Evolutionary conservation across 2,329 filamentous ascomycete species (phyloP), one percentile per base, ranked within the genome.

Genomic region (Myriosclerotinia scirpicola): DNA sequence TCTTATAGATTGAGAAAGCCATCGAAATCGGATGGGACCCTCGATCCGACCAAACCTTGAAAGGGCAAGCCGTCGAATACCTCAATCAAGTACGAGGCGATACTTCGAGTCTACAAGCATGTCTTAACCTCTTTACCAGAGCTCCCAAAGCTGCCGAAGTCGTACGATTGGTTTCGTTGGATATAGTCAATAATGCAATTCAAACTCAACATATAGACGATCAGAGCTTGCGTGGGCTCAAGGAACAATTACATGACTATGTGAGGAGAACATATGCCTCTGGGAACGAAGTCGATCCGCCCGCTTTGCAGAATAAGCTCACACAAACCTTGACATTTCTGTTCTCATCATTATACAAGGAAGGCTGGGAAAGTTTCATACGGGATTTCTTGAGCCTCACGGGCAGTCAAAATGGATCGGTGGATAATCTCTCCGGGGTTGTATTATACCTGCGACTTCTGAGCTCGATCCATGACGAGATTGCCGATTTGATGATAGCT

Each of bases 291-390:
- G 80, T 88, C 70, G 95, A 99, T 77, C 86, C 89, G 11, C 78
- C 87, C 34, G 85, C 86, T 71, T 89, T 99, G 54, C 94, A 98
- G 80, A 99, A 98, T 81, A 99, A 99, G 80, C 87, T 99, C 72
- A 93, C 94, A 55, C 95, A 99, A 80, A 97, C 93, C 15, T 81
- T 99, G 73, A 99, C 95, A 12, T 95, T 92, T 75, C 87, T 99
- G 61, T 99, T 99, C 78, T 90, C 92, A 46, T 87, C 89, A 15
- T 84, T 96, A 65, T 99, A 99, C 78, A 87, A 87, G 64, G 87
- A 90, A 64, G 90, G 90, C 48, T 99, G 95, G 95, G 86, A 91
- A 74, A 87, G 83, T 68, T 98, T 97, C 79, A 88, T 99, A 76
- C 91, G 96, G 74, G 95, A 99, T 76, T 91, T 98, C 72, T 82